Conservation (phyloP, 176 grass and related monocot species). For the Bonia amplexicaulis region DNA sequence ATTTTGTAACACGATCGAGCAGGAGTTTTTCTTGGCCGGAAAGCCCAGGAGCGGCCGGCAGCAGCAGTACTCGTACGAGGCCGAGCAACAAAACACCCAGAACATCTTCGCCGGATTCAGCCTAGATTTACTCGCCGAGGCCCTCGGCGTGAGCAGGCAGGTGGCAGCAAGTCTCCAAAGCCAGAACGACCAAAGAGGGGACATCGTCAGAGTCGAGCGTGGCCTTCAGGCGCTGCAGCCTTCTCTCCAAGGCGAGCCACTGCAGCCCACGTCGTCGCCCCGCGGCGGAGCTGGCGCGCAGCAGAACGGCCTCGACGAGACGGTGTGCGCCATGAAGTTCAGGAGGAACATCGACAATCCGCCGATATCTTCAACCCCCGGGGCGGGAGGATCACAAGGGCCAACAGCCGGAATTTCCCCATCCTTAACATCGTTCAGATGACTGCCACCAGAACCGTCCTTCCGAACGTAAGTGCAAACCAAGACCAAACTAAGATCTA, state of each 20-base stretch:
- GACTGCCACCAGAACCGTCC: slow-evolving; percentile 32
- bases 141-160: slow-evolving; percentile 28
- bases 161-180: slow-evolving; percentile 25
- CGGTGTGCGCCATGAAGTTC: slow-evolving; percentile 24
- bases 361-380: slow-evolving; percentile 37
- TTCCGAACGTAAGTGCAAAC: slow-evolving; percentile 20
- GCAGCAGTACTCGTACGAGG: background rate
- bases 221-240: slow-evolving; percentile 28
- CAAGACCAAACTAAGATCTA: background rate
- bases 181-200: slow-evolving; percentile 28
- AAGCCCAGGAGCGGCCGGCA: slow-evolving; percentile 2
- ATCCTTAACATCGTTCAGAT: slow-evolving; percentile 39
- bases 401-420: slow-evolving; percentile 41
- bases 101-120: slow-evolving; percentile 41
- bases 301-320: slow-evolving; percentile 32
- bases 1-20: background rate
- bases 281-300: background rate
- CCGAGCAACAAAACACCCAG: background rate
- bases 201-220: slow-evolving; percentile 28
- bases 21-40: slow-evolving; percentile 47
- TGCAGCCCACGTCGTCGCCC: background rate
- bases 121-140: slow-evolving; percentile 30
- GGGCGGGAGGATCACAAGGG: slow-evolving; percentile 29
- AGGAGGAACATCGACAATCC: slow-evolving; percentile 31
- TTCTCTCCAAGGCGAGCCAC: background rate